Base-by-base conservation (phyloP, 192 early-diverging fungal species). In the Radiomyces spectabilis region DNA sequence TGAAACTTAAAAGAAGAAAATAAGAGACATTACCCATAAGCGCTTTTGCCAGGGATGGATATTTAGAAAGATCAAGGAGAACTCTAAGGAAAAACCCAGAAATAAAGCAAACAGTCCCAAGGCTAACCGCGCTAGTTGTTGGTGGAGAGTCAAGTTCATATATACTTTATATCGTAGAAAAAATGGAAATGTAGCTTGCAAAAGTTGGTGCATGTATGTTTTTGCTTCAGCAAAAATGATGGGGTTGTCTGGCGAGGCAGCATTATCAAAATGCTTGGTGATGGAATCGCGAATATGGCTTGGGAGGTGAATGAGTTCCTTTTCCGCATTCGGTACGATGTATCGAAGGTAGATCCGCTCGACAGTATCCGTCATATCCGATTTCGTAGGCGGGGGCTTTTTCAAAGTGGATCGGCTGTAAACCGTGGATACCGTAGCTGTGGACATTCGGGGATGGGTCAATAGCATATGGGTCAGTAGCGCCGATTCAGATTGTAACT, bases 291-390 rank as follows among this genome's bases (percentile, higher is more conserved):
- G 69, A 9, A 81, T 59, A 1, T 41, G 16, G 0, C 26, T 38
- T 1, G 82, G 76, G 25, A 84, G 49, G 4, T 59, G 49, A 6
- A 38, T 21, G 12, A 84, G 42, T 25, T 73, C 69, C 43, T 75
- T 76, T 44, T 75, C 75, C 0, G 79, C 79, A 34, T 64, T 59
- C 0, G 68, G 71, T 16, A 67, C 66, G 18, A 84, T 64, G 35
- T 81, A 84, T 31, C 69, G 68, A 35, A 61, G 59, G 30, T 76
- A 80, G 19, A 84, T 84, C 1, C 69, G 63, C 44, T 84, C 79
- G 3, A 78, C 75, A 1, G 73, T 63, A 33, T 71, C 61, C 22
- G 62, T 69, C 34, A 82, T 59, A 34, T 80, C 80, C 8, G 61
- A 57, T 18, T 66, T 67, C 3, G 80, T 74, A 6, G 69, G 63